Conservation (phyloP, 2,329 filamentous ascomycete species). For the Calonectria pseudoreteaudii region DNA sequence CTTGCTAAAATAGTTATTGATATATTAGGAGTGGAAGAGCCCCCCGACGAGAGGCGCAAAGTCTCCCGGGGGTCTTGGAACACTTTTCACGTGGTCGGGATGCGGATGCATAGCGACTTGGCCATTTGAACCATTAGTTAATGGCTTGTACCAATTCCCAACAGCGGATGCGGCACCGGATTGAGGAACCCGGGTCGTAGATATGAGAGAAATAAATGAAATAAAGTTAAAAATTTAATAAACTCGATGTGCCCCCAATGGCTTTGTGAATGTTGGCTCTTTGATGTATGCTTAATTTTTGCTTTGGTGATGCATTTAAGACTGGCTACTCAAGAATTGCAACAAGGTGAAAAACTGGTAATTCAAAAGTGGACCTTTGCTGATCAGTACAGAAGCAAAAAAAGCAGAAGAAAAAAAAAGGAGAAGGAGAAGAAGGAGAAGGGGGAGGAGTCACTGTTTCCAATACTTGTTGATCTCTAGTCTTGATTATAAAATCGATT, state of each 20-base stretch:
- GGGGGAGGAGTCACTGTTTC: too few relatives aligned
- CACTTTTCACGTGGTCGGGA: neutral
- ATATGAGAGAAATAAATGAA: conserved; percentile 20
- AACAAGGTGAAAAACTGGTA: neutral
- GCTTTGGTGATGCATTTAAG: neutral
- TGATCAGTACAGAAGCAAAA: neutral
- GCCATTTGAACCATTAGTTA: neutral
- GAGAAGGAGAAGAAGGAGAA: too few relatives aligned
- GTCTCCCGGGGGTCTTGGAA: neutral
- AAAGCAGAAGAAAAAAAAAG: too few relatives aligned
- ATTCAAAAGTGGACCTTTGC: neutral
- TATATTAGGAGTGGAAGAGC: neutral
- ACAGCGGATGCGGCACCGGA: neutral
- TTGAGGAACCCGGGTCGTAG: conserved; percentile 4
- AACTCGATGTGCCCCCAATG: neutral
- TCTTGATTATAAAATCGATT: conserved; percentile 3
- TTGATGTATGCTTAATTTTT: neutral
- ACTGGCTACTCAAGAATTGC: neutral
- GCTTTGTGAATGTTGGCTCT: neutral
- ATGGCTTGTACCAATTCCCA: conserved; percentile 5
- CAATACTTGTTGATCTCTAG: neutral
- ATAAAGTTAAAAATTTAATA: conserved; percentile 8
- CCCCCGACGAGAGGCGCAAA: neutral
- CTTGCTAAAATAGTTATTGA: conserved; percentile 10
- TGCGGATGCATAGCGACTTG: conserved; percentile 7